These are phyloP conservation scores for Colletotrichum incanum DNA, from an alignment of 2,329 filamentous ascomycete genomes.

Conservation along the genomic window DNA sequence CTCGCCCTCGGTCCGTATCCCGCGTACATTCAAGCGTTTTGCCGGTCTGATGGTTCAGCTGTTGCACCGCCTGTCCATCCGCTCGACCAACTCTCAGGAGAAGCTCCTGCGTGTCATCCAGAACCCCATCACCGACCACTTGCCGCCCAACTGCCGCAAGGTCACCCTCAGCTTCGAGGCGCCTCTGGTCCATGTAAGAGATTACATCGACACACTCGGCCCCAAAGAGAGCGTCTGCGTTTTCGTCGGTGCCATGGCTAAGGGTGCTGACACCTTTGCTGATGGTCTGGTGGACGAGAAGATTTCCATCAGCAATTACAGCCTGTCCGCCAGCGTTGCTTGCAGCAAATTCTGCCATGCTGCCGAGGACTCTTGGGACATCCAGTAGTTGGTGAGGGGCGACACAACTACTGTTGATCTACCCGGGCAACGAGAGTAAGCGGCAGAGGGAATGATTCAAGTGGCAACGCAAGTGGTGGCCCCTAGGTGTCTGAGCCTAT, in stretches of 20 bases:
- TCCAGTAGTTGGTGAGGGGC: conserved; percentile 75
- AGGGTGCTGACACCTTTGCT: conserved; percentile 95
- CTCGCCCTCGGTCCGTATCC: conserved; percentile 97
- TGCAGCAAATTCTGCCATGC: conserved; percentile 99
- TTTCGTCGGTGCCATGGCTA: conserved; percentile 98
- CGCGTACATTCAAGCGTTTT: conserved; percentile 98
- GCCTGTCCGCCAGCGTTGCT: conserved; percentile 95
- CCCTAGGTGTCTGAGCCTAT: conserved; percentile 40
- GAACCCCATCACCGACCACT: conserved; percentile 96
- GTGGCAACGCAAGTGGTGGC: conserved; percentile 39
- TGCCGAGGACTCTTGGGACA: conserved; percentile 95
- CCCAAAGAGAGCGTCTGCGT: conserved; percentile 95
- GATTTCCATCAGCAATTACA: conserved; percentile 98
- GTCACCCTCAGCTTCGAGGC: conserved; percentile 97
- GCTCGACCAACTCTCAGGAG: conserved; percentile 96
- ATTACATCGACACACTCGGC: conserved; percentile 86
- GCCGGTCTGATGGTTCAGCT: conserved; percentile 99
- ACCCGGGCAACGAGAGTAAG: neutral
- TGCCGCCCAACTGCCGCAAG: conserved; percentile 97
- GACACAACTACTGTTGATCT: neutral
- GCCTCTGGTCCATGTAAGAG: conserved; percentile 86
- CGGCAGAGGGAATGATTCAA: neutral
- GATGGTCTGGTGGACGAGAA: conserved; percentile 96
- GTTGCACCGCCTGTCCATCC: conserved; percentile 94
- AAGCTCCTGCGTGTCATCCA: conserved; percentile 98